These are phyloP conservation scores for Aspergillus heteromorphus DNA, from an alignment of 495 filamentous ascomycete genomes.

Conservation along the genomic window DNA sequence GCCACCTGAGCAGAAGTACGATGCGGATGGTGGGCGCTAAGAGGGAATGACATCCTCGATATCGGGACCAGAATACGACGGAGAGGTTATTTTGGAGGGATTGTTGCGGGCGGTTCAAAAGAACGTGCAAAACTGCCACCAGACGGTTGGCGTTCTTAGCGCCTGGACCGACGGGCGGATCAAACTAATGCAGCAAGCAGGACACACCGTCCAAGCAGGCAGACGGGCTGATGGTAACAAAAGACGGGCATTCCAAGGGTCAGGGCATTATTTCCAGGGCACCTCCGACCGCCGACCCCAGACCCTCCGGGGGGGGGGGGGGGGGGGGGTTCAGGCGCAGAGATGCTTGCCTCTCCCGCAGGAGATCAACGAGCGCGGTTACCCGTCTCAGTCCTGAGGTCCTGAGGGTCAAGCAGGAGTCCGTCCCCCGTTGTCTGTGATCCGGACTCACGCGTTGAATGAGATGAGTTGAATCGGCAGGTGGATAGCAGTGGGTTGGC, in stretches of 20 bases:
- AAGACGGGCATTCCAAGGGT: not conserved
- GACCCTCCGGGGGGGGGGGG: too few species aligned
- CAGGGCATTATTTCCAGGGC: constrained; percentile 8
- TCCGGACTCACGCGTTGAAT: too few species aligned
- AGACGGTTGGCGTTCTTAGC: constrained; percentile 4
- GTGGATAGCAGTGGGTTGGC: not conserved
- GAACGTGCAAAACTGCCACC: not conserved
- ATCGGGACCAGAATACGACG: not conserved
- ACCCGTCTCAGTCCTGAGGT: not conserved
- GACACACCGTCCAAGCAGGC: not conserved
- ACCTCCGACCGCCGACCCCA: constrained; percentile 2
- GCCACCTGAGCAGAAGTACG: not conserved
- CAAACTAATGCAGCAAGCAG: not conserved
- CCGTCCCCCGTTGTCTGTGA: not conserved
- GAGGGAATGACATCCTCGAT: not conserved
- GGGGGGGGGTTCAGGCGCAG: constrained; percentile 15
- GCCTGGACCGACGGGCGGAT: constrained; percentile 6
- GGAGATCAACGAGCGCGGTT: constrained; percentile 7
- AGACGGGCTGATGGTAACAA: not conserved
- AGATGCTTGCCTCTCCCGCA: not conserved
- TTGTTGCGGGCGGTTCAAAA: not conserved
- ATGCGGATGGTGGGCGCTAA: not conserved
- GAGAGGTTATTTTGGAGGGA: not conserved
- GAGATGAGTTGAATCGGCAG: too few species aligned
- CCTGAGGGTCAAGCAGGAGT: not conserved